Evolutionary conservation across 2,329 filamentous ascomycete genomes (phyloP).

Genomic region (Stachybotrys echinatus): DNA sequence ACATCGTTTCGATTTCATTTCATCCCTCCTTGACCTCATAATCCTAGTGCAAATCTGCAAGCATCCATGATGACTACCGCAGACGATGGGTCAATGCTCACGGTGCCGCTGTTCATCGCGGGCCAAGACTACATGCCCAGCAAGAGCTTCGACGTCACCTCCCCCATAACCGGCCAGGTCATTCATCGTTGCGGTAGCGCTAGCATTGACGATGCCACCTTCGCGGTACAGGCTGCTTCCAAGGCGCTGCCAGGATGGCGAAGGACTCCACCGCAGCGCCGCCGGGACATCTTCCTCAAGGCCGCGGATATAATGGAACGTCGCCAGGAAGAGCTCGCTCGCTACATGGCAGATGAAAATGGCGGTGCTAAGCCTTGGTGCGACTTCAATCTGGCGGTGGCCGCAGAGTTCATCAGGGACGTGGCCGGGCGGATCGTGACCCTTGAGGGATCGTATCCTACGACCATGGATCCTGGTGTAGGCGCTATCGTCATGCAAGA

Average conservation of each 20-base stretch:
- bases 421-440: constrained; percentile 35
- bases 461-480: constrained; percentile 19
- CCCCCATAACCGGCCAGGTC: constrained; percentile 46
- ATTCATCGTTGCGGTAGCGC: constrained; percentile 53
- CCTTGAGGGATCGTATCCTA: constrained; percentile 31
- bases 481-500: constrained; percentile 65
- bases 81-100: constrained; percentile 3
- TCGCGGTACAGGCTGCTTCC: constrained; percentile 50
- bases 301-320: constrained; percentile 59
- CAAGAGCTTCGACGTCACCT: constrained; percentile 50
- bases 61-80: too few relatives aligned
- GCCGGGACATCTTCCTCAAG: constrained; percentile 65
- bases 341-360: constrained; percentile 52
- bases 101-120: constrained; percentile 37
- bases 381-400: constrained; percentile 30
- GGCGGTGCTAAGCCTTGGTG: constrained; percentile 32
- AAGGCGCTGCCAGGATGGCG: constrained; percentile 66
- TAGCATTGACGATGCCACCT: constrained; percentile 47
- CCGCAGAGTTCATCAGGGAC: constrained; percentile 34
- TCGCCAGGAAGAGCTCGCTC: constrained; percentile 53
- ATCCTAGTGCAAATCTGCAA: too few relatives aligned
- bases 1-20: too few relatives aligned
- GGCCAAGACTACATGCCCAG: constrained; percentile 38
- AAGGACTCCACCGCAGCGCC: constrained; percentile 51
- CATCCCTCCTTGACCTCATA: too few relatives aligned